Evolutionary conservation across 2,329 filamentous ascomycete genomes (phyloP).

Genomic region (Emmonsiellopsis sp.): DNA sequence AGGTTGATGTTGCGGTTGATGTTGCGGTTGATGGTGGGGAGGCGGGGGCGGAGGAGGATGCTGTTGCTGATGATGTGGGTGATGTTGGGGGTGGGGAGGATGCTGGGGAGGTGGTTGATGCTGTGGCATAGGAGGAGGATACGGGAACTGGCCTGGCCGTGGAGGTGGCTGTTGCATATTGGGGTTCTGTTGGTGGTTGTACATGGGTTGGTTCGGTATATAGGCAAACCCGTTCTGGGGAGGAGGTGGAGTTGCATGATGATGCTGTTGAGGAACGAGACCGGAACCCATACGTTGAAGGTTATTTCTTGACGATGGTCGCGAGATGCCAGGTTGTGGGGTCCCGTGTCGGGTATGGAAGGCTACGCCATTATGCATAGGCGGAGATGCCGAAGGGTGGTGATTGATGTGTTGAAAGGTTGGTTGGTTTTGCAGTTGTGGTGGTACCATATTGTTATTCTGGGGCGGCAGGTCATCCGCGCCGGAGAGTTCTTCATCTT

Average conservation of each 20-base stretch:
- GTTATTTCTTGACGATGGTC: conserved; percentile 72
- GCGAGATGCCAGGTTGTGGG: conserved; percentile 68
- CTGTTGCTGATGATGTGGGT: conserved; percentile 27
- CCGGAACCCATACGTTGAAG: conserved; percentile 66
- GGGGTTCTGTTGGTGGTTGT: conserved; percentile 55
- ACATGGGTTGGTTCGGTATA: conserved; percentile 77
- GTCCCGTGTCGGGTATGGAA: conserved; percentile 69
- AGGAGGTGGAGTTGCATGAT: conserved; percentile 48
- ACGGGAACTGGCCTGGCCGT: conserved; percentile 35
- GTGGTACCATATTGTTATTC: conserved; percentile 52
- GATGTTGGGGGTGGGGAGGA: conserved; percentile 17
- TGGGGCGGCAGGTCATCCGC: conserved; percentile 53
- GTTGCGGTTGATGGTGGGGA: conserved; percentile 34
- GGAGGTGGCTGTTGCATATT: conserved; percentile 38
- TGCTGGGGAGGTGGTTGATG: conserved; percentile 48
- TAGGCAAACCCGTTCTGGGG: conserved; percentile 67
- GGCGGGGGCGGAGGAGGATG: conserved; percentile 20
- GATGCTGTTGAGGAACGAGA: conserved; percentile 56
- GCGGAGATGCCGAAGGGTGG: conserved; percentile 80
- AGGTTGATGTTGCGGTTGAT: conserved; percentile 29
- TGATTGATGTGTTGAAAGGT: conserved; percentile 75
- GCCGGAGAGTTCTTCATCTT: conserved; percentile 66
- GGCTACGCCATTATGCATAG: conserved; percentile 67
- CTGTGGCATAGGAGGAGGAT: conserved; percentile 23
- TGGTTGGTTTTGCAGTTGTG: conserved; percentile 58